Base-by-base conservation (phyloP, 2,329 filamentous ascomycete genomes). In the Colletotrichum siamense region DNA sequence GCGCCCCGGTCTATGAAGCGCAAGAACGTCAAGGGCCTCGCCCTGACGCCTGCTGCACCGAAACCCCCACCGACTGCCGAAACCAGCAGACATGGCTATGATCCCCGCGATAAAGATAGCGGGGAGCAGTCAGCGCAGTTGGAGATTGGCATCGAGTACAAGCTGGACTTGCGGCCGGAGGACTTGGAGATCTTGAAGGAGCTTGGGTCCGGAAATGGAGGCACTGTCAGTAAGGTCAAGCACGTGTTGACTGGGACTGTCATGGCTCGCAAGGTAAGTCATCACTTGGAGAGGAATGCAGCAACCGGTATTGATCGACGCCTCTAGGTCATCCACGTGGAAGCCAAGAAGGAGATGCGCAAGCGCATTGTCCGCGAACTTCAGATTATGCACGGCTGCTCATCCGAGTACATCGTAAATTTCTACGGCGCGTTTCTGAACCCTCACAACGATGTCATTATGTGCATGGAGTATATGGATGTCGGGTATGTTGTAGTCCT, bases 391-490 rank as follows among this genome's bases (percentile, higher is more conserved):
- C 96, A 98, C 84, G 95, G 98, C 82, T 99, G 97, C 86, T 97
- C 98, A 82, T 98, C 95, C 26, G 95, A 97, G 77, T 96, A 98
- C 85, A 99, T 99, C 82, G 97, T 99, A 77, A 98, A 94, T 71
- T 99, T 98, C 86, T 99, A 99, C 82, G 97, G 97, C 77, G 97
- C 97, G 49, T 99, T 99, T 83, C 91, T 99, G 82, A 99, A 98
- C 83, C 95, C 98, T 82, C 96, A 96, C 77, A 96, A 98, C 83
- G 97, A 99, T 87, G 98, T 99, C 75, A 98, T 99, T 81, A 96
- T 99, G 94, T 99, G 97, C 85, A 99, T 99, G 97, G 97, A 99
- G 85, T 99, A 99, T 84, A 98, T 98, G 95, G 97, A 99, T 86
- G 95, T 96, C 84, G 97, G 97, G 97, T 99, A 91, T 86, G 95